A percentile compares a stretch with the other conserved stretches of the same genome.
phyloP scores from a whole-genome alignment of 139 green algal genomes.

The Nannochloris sp. region DNA sequence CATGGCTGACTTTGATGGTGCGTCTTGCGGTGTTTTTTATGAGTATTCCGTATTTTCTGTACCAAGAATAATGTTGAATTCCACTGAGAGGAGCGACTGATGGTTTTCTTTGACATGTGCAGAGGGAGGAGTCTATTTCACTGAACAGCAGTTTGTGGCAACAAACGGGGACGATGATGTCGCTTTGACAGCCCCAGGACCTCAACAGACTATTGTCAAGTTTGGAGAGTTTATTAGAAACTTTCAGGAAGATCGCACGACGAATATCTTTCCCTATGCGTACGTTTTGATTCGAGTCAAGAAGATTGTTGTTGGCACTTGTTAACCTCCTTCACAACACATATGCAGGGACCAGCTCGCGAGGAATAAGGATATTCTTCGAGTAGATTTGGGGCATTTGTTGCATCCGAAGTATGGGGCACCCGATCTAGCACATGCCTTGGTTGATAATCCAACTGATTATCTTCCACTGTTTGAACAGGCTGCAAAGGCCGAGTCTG shows the following conservation, averaged over 20 bases:
- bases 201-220: conserved; percentile 25
- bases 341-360: conserved; percentile 39
- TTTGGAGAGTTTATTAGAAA: conserved; percentile 47
- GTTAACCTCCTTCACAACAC: not conserved
- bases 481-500: conserved; percentile 22
- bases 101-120: not conserved
- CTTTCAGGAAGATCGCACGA: conserved; percentile 32
- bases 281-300: conserved; percentile 10
- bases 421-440: conserved; percentile 18
- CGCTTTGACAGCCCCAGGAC: conserved; percentile 1
- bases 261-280: conserved; percentile 24
- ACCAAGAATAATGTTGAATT: too few species aligned
- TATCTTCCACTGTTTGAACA: conserved; percentile 31
- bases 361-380: conserved; percentile 15
- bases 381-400: conserved; percentile 27
- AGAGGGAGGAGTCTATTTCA: conserved; percentile 44
- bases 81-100: not conserved
- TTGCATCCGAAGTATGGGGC: conserved; percentile 24
- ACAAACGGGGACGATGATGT: conserved; percentile 11
- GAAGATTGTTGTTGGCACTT: conserved; percentile 5
- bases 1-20: too few species aligned
- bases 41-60: too few species aligned
- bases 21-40: too few species aligned
- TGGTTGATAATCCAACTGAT: conserved; percentile 28
- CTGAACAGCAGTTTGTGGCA: conserved; percentile 36